Evolutionary conservation across 192 early-diverging fungal species (phyloP), one percentile per base, ranked within the genome.

Genomic region (Piromyces sp.): DNA sequence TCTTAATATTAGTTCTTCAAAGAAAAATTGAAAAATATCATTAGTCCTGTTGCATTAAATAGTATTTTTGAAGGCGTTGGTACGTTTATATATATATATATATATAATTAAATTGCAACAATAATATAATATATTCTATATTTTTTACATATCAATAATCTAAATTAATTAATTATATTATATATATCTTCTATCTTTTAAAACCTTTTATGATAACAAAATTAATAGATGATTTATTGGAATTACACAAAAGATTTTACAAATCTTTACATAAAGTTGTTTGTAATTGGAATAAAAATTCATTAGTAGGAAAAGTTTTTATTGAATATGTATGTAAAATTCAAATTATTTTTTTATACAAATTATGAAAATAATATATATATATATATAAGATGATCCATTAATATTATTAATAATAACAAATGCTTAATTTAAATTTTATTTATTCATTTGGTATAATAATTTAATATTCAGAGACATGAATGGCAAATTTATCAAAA

Each of bases 401-500:
- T n/a, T n/a, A n/a, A n/a, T n/a, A n/a, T n/a, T n/a, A n/a, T n/a
- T n/a, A n/a, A n/a, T n/a, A n/a, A n/a, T n/a, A n/a, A n/a, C n/a
- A n/a, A n/a, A n/a, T n/a, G n/a, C n/a, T n/a, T n/a, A n/a, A n/a
- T n/a, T n/a, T n/a, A n/a, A n/a, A n/a, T n/a, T n/a, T n/a, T n/a
- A n/a, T n/a, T n/a, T n/a, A n/a, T n/a, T n/a, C n/a, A n/a, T n/a
- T n/a, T n/a, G n/a, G n/a, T n/a, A n/a, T n/a, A n/a, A n/a, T n/a
- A n/a, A n/a, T n/a, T n/a, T n/a, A n/a, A n/a, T n/a, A n/a, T 33
- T 33, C 79, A 79, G 30, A 30, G 29, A 79, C 3, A 81, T 79
- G 81, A 79, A 79, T 30, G 81, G 80, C 82, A 82, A 36, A 81
- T 78, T 28, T 83, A 82, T 37, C 82, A 29, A 17, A 36, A 33